Base-by-base conservation (phyloP, 805 yeast species). In the Candida bentonensis region DNA sequence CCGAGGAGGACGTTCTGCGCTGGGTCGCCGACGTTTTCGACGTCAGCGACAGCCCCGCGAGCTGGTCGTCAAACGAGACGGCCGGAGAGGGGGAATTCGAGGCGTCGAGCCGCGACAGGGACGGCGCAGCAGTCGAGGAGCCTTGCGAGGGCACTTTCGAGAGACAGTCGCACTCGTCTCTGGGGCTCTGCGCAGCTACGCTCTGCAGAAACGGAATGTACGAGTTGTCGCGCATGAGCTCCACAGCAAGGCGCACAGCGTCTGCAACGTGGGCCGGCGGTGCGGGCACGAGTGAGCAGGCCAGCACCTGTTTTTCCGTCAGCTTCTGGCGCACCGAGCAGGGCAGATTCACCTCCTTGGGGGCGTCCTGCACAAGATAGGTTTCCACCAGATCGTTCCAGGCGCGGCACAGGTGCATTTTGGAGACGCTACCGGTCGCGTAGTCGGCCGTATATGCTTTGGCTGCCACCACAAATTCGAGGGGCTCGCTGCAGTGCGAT, bases 261-360 rank as follows among this genome's bases (percentile, higher is more conserved):
- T 33, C 40, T 13, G 41, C 47, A 11, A 56, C 45, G 22, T 33
- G 42, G 15, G 28, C 42, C 11, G 55, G 61, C 20, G 23, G 40
- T 5, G 54, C 47, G 7, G 57, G 58, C 33, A 36, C 42, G 9
- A 7, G 40, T 15, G 25, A 15, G n/a, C 15, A 36, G 15, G 3
- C 23, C 15, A 20, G 17, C n/a, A 43, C 23, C 22, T 15, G 22
- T 20, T 39, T 28, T 11, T 21, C 33, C 20, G 49, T 21, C n/a
- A 60, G 46, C 15, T 43, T 48, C 23, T 52, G 53, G n/a, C 62
- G 51, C 20, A 55, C 48, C 13, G 43, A 48, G 22, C 50, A 49
- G 3, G 65, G 58, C 23, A 61, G 46, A 26, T 60, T 60, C 27
- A 60, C 46, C 46, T 60, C 64, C 17, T 55, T 48, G 13, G 54